Evolutionary conservation across 345 rosid species (phyloP), one percentile per base, ranked within the genome.

Genomic region (Nephelium lappaceum): DNA sequence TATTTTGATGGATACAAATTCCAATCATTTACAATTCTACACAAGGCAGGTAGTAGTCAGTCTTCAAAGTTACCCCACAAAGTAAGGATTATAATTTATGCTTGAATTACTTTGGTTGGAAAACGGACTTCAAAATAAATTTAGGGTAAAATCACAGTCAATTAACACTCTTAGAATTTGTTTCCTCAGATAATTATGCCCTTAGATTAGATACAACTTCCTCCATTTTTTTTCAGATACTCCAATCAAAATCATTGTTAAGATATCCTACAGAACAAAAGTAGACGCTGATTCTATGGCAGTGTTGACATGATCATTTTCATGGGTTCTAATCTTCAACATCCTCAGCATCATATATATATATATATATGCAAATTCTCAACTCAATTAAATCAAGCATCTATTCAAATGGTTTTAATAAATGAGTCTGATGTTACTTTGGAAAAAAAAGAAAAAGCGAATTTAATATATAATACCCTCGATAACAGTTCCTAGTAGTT

Each of bases 401-500:
- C 1, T 31, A 14, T 49, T 47, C 8, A 42, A 11, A 21, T 21
- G 12, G 19, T 49, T 47, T n/a, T 2, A 69, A 14, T 70, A 31
- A 49, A 70, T 15, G 31, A 6, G 51, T 15, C 19, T 5, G 12
- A 69, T 11, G 21, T 42, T 68, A 11, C 47, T 69, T 8, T 16
- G 60, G 0, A 14, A 41, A 41, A 15, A 51, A 69, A 71, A 71
- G 45, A 82, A 7, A 67, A 79, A n/a, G n/a, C n/a, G 36, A 79
- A 83, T 73, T 79, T 72, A 82, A 82, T 75, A 83, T 77, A 72
- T 84, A 74, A 88, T 91, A 96, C 99, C n/a, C 99, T 96, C 97
- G 12, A 93, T 90, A 71, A 93, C 81, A 18, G 98, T 94, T n/a
- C 89, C 97, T 87, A 60, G 91, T 80, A 65, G 89, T 91, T 89